Base-by-base conservation (phyloP, 805 yeast species). In the Saturnispora ahearnii region DNA sequence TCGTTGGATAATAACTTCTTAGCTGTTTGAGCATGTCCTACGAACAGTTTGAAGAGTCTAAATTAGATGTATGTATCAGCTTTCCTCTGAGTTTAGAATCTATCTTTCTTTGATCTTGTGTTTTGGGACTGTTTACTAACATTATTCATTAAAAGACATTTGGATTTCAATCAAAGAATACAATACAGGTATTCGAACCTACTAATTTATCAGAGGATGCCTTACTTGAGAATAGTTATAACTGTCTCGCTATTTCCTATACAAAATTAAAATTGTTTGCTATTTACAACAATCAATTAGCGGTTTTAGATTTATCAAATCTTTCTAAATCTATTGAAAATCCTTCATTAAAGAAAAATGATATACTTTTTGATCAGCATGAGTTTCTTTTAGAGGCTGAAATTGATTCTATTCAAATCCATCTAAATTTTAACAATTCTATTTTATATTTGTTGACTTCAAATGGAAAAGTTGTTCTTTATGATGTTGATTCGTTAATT, bases 101-200 rank as follows among this genome's bases (percentile, higher is more conserved):
- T 26, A 21, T 21, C 29, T 4, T 24, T 15, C 12, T 10, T 26
- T 18, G 18, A 18, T 18, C 18, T 18, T 18, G 18, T 18, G 18
- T 18, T 18, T 18, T 18, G 18, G 18, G 18, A 18, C 18, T 22
- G 37, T n/a, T 40, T 45, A 40, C 53, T 53, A 45, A 49, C 57
- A 15, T 12, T 26, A 28, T 38, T 45, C 2, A 41, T 3, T n/a
- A 36, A 36, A 21, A 55, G 61, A 60, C 63, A 18, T 57, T 65
- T 51, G 69, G 69, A 1, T 65, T 65, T 46, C 65, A 63, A 51
- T 55, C 55, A 22, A 58, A 53, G 31, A 50, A 56, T 13, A 54
- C 61, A 5, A 41, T 64, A n/a, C 59, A 61, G 45, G 46, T 64
- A n/a, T 60, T 61, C 24, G 37, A 48, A 7, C 21, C 40, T 7